Base-by-base conservation (phyloP, 2,329 filamentous ascomycete species). In the Colletotrichum ledebouriae region DNA sequence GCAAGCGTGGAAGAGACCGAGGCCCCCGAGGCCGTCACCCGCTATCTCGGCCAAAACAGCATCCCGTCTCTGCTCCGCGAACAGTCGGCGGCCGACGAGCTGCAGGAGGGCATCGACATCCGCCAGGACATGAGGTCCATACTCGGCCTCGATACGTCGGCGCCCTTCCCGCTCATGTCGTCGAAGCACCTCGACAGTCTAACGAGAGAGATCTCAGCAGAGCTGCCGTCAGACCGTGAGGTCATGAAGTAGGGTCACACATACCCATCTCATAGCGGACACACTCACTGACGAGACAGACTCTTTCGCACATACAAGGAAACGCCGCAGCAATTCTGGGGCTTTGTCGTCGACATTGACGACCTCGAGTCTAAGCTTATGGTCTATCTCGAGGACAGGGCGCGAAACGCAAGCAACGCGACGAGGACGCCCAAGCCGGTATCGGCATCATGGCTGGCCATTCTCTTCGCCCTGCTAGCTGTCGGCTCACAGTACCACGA, bases 401-500 rank as follows among this genome's bases (percentile, higher is more conserved):
- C 87, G 5, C 85, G 87, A 67, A 87, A 84, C 71, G 84, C 85
- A 3, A 83, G 81, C 12, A 83, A 79, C 20, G 74, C 80, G 0
- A 79, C 76, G 56, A 84, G 83, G 69, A 80, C 81, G 2, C 81
- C 83, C 20, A 83, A 83, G 50, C 82, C 84, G 5, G 83, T 90
- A 13, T 89, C 88, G 2, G 87, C 88, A 15, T 89, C 89, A 9
- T 91, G 89, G 89, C 80, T 91, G 1, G 87, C 88, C 41, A 89
- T 90, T 62, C 81, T 91, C 9, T 91, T 91, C 73, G 86, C 87
- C 6, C 87, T 91, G 2, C 80, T 91, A 63, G 88, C 88, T 3
- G 88, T 90, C 17, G 88, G 88, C 6, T 90, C 88, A 0, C 89
- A 91, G 73, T 91, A 90, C 71, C 87, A 89, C 59, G 89, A 91